Evolutionary conservation across 352 stramenopile species (phyloP).

Genomic region (Pseudoperonospora humuli): DNA sequence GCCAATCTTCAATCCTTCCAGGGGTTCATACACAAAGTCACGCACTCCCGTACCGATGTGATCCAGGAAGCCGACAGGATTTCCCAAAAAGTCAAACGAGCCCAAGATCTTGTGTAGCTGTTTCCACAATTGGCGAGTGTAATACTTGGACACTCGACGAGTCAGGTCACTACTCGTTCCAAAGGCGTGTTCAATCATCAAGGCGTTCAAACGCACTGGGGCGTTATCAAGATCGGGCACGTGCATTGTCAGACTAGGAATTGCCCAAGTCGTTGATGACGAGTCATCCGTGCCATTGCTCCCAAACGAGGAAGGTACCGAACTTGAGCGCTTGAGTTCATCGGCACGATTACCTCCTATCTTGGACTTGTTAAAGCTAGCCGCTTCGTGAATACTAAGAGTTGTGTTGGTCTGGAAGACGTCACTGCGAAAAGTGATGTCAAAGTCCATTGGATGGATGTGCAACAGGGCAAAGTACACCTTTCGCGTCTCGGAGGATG

Average conservation of each 20-base stretch:
- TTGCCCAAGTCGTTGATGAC: conserved; percentile 60
- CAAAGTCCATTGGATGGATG: conserved; percentile 83
- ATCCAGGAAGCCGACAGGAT: conserved; percentile 85
- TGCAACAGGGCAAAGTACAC: conserved; percentile 86
- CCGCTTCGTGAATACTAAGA: conserved; percentile 47
- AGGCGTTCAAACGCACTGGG: conserved; percentile 71
- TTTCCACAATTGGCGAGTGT: conserved; percentile 83
- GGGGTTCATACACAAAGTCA: conserved; percentile 95
- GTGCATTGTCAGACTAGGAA: conserved; percentile 84
- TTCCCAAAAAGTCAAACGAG: conserved; percentile 85
- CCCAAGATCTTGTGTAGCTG: conserved; percentile 86
- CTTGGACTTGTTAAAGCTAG: conserved; percentile 40
- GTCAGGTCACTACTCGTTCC: conserved; percentile 80
- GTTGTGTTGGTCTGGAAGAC: conserved; percentile 69
- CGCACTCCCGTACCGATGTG: conserved; percentile 93
- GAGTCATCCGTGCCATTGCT: conserved; percentile 30
- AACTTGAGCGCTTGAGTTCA: conserved; percentile 26
- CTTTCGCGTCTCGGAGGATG: conserved; percentile 66
- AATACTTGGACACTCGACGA: conserved; percentile 84
- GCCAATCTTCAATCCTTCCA: conserved; percentile 87
- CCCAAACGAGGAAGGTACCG: conserved; percentile 15
- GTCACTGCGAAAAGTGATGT: conserved; percentile 85
- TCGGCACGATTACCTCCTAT: conserved; percentile 14
- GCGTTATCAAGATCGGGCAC: conserved; percentile 85
- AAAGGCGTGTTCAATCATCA: conserved; percentile 88